A percentile compares a stretch with the other conserved stretches of the same genome.
These are phyloP conservation scores for Rhypophila decipiens DNA, from an alignment of 495 filamentous ascomycete genomes.

Conservation along the genomic window DNA sequence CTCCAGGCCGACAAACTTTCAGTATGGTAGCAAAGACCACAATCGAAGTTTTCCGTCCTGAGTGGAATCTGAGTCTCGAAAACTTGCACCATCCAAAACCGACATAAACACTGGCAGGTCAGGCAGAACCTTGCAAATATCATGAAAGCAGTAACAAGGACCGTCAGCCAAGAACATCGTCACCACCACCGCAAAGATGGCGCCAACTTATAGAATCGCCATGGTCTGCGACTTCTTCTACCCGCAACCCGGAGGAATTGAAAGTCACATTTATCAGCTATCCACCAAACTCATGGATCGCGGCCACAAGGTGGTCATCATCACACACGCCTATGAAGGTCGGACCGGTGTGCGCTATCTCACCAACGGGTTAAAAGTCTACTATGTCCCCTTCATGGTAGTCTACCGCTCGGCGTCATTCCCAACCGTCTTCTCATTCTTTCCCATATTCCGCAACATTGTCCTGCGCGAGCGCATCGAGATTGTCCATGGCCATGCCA, in stretches of 20 bases:
- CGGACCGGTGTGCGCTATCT: constrained; percentile 93
- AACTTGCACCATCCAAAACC: too few species aligned
- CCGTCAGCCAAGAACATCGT: too few species aligned
- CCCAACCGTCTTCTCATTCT: constrained; percentile 97
- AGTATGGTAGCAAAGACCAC: too few species aligned
- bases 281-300: constrained; percentile 94
- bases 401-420: constrained; percentile 94
- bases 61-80: too few species aligned
- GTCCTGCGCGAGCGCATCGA: constrained; percentile 88
- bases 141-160: too few species aligned
- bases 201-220: constrained; percentile 54
- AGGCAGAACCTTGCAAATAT: too few species aligned
- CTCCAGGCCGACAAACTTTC: too few species aligned
- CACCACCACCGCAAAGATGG: too few species aligned
- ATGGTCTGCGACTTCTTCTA: constrained; percentile 99
- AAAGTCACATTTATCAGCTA: constrained; percentile 97
- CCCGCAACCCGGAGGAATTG: constrained; percentile 90
- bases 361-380: constrained; percentile 96
- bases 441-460: constrained; percentile 94
- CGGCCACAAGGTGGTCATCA: constrained; percentile 95
- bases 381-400: constrained; percentile 91
- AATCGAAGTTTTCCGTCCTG: too few species aligned
- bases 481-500: constrained; percentile 94
- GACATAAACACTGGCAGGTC: too few species aligned
- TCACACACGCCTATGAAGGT: constrained; percentile 92